Conservation (phyloP, 108 stramenopile genomes). For the Skeletonema potamos region DNA sequence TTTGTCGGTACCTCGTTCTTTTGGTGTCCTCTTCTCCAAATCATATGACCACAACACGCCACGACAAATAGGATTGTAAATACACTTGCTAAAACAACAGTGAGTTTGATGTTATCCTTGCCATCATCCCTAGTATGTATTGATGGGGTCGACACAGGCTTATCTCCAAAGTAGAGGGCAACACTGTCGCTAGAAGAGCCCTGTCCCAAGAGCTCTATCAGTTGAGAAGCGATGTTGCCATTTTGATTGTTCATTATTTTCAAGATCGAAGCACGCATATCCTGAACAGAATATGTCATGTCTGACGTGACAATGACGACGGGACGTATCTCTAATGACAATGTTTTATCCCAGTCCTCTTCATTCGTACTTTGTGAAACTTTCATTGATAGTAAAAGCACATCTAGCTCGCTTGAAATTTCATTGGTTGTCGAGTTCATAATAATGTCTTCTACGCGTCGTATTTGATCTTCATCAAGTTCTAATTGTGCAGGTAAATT, state of each 20-base stretch:
- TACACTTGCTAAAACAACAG: not conserved
- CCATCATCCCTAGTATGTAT: not conserved
- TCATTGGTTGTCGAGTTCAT: not conserved
- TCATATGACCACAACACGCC: not conserved
- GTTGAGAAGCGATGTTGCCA: not conserved
- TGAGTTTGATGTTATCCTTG: not conserved
- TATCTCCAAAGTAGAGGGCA: no score
- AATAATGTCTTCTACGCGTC: conserved; percentile 6
- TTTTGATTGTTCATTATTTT: not conserved
- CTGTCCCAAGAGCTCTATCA: not conserved
- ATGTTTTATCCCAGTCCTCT: not conserved
- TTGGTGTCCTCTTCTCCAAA: not conserved
- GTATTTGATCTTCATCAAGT: not conserved
- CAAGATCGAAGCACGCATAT: not conserved
- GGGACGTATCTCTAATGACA: not conserved
- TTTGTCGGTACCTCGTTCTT: not conserved
- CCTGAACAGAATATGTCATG: not conserved
- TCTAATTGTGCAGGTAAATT: conserved; percentile 5
- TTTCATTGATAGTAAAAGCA: conserved; percentile 1
- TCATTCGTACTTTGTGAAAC: not conserved
- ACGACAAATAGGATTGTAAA: not conserved
- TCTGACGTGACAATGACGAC: not conserved
- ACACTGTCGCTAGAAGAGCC: no score
- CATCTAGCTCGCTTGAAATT: not conserved
- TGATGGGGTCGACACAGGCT: not conserved